Conservation (phyloP, 805 yeast genomes). For the Tetrapisispora nanseiensis region DNA sequence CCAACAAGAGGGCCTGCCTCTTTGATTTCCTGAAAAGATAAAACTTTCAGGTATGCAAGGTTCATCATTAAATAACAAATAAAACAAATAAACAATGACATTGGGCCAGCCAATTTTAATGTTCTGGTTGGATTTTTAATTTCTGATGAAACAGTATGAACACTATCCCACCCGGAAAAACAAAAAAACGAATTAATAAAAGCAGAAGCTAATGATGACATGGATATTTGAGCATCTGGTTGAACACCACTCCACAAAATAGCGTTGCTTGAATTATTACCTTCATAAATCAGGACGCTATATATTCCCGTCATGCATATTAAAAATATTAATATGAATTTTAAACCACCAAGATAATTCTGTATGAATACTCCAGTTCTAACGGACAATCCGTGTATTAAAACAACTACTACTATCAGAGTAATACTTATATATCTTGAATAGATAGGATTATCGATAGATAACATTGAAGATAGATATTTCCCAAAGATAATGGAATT, state of each 20-base stretch:
- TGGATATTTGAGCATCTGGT: slow-evolving; percentile 26
- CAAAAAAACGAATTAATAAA: slow-evolving; percentile 50
- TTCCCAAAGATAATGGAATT: slow-evolving; percentile 55
- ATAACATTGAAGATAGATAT: slow-evolving; percentile 39
- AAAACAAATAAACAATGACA: slow-evolving; percentile 39
- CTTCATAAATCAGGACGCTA: slow-evolving; percentile 35
- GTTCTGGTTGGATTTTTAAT: slow-evolving; percentile 50
- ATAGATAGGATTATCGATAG: slow-evolving; percentile 31
- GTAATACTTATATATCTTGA: slow-evolving; percentile 36
- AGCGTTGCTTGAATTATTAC: slow-evolving; percentile 2
- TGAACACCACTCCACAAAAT: slow-evolving; percentile 19
- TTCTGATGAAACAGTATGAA: slow-evolving; percentile 53
- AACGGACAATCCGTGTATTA: slow-evolving; percentile 50
- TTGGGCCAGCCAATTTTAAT: slow-evolving; percentile 51
- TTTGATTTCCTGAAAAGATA: slow-evolving; percentile 44
- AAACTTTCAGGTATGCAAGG: slow-evolving; percentile 45
- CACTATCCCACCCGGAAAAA: slow-evolving; percentile 54
- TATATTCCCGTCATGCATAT: slow-evolving; percentile 53
- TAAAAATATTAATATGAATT: slow-evolving; percentile 42
- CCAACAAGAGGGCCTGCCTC: slow-evolving; percentile 51
- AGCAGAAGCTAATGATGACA: slow-evolving; percentile 44
- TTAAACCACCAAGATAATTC: slow-evolving; percentile 52
- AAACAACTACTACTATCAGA: slow-evolving; percentile 30
- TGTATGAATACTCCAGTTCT: slow-evolving; percentile 52
- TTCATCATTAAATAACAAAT: slow-evolving; percentile 44